These are phyloP conservation scores for Chaetomiaceae sp. DNA, from an alignment of 2,329 filamentous ascomycete species.

Conservation along the genomic window DNA sequence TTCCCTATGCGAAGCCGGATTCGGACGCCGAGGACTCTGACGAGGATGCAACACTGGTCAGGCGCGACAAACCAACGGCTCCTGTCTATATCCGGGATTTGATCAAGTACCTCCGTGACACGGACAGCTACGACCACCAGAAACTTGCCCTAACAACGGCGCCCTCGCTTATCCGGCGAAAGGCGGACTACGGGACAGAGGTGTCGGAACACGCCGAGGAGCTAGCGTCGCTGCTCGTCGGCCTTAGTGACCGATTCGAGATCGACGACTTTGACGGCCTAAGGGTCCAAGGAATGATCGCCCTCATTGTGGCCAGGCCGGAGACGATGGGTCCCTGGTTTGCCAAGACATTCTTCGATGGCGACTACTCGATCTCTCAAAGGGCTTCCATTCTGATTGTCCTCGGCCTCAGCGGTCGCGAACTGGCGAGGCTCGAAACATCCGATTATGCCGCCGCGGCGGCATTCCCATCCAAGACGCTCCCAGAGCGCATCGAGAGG, in stretches of 20 bases:
- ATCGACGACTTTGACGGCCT: constrained; percentile 70
- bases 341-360: constrained; percentile 77
- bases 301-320: constrained; percentile 70
- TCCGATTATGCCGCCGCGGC: constrained; percentile 44
- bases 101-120: constrained; percentile 69
- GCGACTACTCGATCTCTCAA: constrained; percentile 84
- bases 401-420: constrained; percentile 73
- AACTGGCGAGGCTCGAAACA: constrained; percentile 70
- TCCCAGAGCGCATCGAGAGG: constrained; percentile 67
- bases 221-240: constrained; percentile 67
- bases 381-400: constrained; percentile 75
- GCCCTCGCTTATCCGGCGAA: constrained; percentile 75
- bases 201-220: constrained; percentile 79
- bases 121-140: constrained; percentile 79
- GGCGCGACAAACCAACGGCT: constrained; percentile 72
- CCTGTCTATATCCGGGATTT: constrained; percentile 90
- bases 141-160: constrained; percentile 72
- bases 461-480: constrained; percentile 72
- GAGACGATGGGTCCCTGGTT: constrained; percentile 77
- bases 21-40: constrained; percentile 88
- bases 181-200: constrained; percentile 82
- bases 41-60: constrained; percentile 82
- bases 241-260: constrained; percentile 80
- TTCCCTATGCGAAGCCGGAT: constrained; percentile 77
- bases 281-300: constrained; percentile 73